Base-by-base conservation (phyloP, 2,329 filamentous ascomycete species). In the Neofusicoccum ribis region DNA sequence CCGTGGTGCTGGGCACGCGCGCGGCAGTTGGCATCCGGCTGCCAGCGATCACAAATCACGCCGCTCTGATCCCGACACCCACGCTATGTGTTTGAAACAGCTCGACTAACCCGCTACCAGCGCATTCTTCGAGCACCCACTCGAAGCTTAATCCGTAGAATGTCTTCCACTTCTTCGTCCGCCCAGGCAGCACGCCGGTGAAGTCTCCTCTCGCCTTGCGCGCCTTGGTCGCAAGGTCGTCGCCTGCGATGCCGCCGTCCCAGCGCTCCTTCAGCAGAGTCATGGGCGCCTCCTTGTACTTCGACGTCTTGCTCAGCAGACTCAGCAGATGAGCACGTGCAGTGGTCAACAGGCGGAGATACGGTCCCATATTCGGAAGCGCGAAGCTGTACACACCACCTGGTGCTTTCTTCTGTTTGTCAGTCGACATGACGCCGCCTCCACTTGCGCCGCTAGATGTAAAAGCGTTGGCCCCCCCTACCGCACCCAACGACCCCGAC, bases 81-180 rank as follows among this genome's bases (percentile, higher is more conserved):
- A 92, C 89, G 70, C 86, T 90, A 14, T 88, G 83, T 12, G 90
- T 93, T 72, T 91, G 86, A 74, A 93, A 93, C 14, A 91, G 78
- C 76, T 93, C 90, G 3, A 92, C 84, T 15, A 89, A 72, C 1
- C 91, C 91, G 34, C 87, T 82, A 0, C 90, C 91, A 27, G 91
- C 82, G 49, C 89, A 90, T 74, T 92, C 89, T 46, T 85, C 87
- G 47, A 93, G 73, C 15, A 91, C 82, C 88, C 89, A 93, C 66
- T 89, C 84, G 75, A 92, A 93, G 49, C 84, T 78, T 67, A 92
- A 76, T 0, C 91, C 91, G 71, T 86, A 85, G 68, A 91, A 91
- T 36, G 86, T 83, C 72, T 84, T 88, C 91, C 91, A 93, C 72
- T 87, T 89, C 72, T 83, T 85, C 15, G 88, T 90, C 71, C 85